Conservation (phyloP, 1,139 yeast species). For the Sugiyamaella grinbergsii region DNA sequence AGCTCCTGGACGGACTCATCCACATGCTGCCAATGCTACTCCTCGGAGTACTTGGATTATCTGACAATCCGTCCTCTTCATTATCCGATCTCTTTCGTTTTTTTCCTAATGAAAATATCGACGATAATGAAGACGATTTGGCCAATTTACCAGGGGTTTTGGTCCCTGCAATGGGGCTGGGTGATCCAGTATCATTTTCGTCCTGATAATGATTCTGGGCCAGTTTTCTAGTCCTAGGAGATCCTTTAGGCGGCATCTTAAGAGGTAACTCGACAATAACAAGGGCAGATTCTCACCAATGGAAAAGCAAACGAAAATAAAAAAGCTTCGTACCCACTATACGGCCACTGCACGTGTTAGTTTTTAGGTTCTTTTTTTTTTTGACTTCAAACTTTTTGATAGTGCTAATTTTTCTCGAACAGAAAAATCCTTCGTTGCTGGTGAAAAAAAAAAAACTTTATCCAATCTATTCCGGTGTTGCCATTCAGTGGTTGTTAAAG, state of each 20-base stretch:
- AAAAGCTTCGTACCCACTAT: too few relatives aligned
- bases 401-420: too few relatives aligned
- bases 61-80: conserved; percentile 4
- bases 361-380: too few relatives aligned
- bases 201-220: background rate
- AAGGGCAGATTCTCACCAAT: too few relatives aligned
- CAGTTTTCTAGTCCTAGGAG: background rate
- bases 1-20: conserved; percentile 13
- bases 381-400: too few relatives aligned
- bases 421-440: too few relatives aligned
- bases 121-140: conserved; percentile 25
- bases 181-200: background rate
- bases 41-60: conserved; percentile 7
- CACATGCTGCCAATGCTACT: conserved; percentile 16
- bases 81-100: conserved; percentile 15
- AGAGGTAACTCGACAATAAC: too few relatives aligned
- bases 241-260: conserved; percentile 5
- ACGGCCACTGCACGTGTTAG: too few relatives aligned
- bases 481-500: too few relatives aligned
- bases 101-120: conserved; percentile 28
- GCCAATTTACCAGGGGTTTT: conserved; percentile 9
- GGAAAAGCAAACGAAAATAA: too few relatives aligned
- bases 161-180: background rate
- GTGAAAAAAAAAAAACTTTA: too few relatives aligned
- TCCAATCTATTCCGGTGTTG: too few relatives aligned